Conservation (phyloP, 805 yeast genomes). For the Grigorovia jiainica region DNA sequence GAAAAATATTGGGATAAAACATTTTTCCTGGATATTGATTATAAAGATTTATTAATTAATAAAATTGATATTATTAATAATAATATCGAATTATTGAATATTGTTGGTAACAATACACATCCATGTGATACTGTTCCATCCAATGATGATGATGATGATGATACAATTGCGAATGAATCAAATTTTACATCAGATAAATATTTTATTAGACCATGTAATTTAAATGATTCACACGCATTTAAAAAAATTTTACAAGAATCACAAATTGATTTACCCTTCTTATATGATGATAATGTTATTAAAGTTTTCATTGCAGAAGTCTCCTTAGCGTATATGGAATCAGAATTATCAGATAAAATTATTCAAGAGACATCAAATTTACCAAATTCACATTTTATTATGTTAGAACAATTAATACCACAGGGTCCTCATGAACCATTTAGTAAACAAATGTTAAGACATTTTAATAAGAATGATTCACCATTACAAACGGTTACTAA, state of each 20-base stretch:
- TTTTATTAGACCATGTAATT: slow-evolving; percentile 56
- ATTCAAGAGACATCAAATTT: slow-evolving; percentile 37
- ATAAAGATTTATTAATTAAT: slow-evolving; percentile 52
- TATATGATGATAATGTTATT: slow-evolving; percentile 25
- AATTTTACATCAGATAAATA: slow-evolving; percentile 36
- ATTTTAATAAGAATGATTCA: slow-evolving; percentile 54
- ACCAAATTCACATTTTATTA: slow-evolving; percentile 47
- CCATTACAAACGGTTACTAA: slow-evolving; percentile 56
- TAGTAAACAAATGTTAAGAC: slow-evolving; percentile 64
- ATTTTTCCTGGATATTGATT: slow-evolving; percentile 62
- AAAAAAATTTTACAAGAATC: slow-evolving; percentile 9
- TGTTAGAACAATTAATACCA: slow-evolving; percentile 67
- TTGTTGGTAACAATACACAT: slow-evolving; percentile 35
- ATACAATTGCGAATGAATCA: no score
- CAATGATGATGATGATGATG: slow-evolving; percentile 22
- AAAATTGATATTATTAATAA: slow-evolving; percentile 45
- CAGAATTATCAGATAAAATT: slow-evolving; percentile 53
- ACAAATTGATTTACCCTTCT: slow-evolving; percentile 5
- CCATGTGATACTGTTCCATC: slow-evolving; percentile 5
- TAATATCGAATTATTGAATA: slow-evolving; percentile 35
- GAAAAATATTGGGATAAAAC: slow-evolving; percentile 25
- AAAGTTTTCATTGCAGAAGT: slow-evolving; percentile 73
- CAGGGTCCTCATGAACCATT: slow-evolving; percentile 55
- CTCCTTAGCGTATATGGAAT: slow-evolving; percentile 70
- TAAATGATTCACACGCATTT: slow-evolving; percentile 39